phyloP scores from a whole-genome alignment of 345 rosid species.

The Moricandia arvensis region DNA sequence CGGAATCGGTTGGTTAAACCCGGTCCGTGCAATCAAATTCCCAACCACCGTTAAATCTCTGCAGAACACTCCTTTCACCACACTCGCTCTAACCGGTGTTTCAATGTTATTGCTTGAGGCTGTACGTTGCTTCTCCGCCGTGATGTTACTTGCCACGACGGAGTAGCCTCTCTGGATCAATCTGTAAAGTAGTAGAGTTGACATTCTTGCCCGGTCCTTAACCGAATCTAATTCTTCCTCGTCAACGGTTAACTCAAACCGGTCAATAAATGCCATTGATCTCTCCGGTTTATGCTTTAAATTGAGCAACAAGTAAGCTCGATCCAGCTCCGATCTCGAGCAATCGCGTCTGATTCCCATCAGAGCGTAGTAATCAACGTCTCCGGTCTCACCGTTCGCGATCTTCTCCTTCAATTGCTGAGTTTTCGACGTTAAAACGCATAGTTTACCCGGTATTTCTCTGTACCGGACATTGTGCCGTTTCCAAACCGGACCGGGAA shows the following conservation, averaged over 20 bases:
- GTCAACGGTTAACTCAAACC: slow-evolving; percentile 76
- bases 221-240: slow-evolving; percentile 77
- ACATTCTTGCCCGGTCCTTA: slow-evolving; percentile 76
- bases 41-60: slow-evolving; percentile 81
- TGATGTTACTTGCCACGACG: slow-evolving; percentile 52
- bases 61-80: slow-evolving; percentile 86
- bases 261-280: slow-evolving; percentile 66
- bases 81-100: slow-evolving; percentile 34
- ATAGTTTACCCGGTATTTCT: slow-evolving; percentile 85
- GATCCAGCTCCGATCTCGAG: slow-evolving; percentile 84
- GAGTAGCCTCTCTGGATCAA: slow-evolving; percentile 86
- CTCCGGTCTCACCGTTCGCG: slow-evolving; percentile 73
- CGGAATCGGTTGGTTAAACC: slow-evolving; percentile 75
- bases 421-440: slow-evolving; percentile 62
- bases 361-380: slow-evolving; percentile 80
- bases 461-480: slow-evolving; percentile 78
- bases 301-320: slow-evolving; percentile 80
- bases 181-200: slow-evolving; percentile 75
- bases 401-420: slow-evolving; percentile 71
- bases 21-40: slow-evolving; percentile 68
- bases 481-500: slow-evolving; percentile 99
- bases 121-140: slow-evolving; percentile 57
- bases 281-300: slow-evolving; percentile 93
- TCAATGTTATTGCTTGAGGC: slow-evolving; percentile 21
- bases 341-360: slow-evolving; percentile 88